These are phyloP conservation scores for Leccinum subspadiceum DNA, from an alignment of 1,284 basidiomycete genomes.

Conservation along the genomic window DNA sequence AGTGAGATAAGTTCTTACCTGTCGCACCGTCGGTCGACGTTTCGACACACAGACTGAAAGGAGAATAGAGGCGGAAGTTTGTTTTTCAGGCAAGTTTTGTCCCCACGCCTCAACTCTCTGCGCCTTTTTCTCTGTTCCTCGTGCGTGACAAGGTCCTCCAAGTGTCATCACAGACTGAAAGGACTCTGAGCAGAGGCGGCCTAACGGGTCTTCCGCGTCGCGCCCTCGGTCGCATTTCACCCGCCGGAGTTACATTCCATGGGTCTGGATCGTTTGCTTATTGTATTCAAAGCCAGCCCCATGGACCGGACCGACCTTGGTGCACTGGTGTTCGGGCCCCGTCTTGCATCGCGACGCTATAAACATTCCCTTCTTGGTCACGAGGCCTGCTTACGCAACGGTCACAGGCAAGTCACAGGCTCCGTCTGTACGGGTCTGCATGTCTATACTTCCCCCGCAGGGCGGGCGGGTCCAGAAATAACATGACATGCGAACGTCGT, in stretches of 20 bases:
- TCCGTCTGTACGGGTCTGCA: neutral
- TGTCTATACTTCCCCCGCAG: neutral
- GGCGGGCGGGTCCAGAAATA: neutral
- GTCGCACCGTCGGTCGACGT: neutral
- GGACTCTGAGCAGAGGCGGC: neutral
- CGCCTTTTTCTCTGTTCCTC: neutral
- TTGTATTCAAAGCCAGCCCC: neutral
- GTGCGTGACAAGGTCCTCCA: neutral
- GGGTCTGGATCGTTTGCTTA: neutral
- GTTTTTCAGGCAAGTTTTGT: neutral
- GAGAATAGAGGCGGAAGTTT: neutral
- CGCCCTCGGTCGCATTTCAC: neutral
- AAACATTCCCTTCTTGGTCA: neutral
- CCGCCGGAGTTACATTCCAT: neutral
- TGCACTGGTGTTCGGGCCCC: neutral
- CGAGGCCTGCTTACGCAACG: neutral
- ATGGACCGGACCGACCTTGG: neutral
- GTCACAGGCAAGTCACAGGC: neutral
- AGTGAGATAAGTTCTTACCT: neutral
- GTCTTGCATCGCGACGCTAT: neutral
- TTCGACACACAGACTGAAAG: neutral
- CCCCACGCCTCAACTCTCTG: neutral
- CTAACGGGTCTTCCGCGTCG: neutral
- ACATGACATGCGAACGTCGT: neutral
- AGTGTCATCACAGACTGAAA: neutral